Evolutionary conservation across 306 rosid species (phyloP), one percentile per base, ranked within the genome.

Genomic region (Potentilla sterilis): DNA sequence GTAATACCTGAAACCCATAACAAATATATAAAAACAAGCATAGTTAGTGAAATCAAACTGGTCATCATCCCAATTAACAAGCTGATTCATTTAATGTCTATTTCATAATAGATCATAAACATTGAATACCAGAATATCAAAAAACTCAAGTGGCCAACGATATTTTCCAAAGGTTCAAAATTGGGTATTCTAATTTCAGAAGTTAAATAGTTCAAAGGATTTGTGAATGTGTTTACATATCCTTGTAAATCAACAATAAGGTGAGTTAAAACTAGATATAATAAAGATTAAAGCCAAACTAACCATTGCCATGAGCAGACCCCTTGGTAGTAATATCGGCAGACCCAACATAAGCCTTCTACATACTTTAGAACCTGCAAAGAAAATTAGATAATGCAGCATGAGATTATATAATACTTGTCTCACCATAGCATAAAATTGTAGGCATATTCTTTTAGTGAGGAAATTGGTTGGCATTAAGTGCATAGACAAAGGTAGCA

Each of bases 281-380:
- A 68, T 70, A 52, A 74, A 65, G 46, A 71, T 41, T 59, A 51
- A 75, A 48, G 43, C 41, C 58, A 59, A 70, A 82, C 90, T 79
- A 77, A 95, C 99, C 99, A 95, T 77, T 76, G 92, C 99, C 99
- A 95, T 40, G 99, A 95, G 88, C 97, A 90, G 70, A 95, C 97
- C 61, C 99, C 99, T 83, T 92, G 96, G 84, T 89, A 92, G 84
- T 95, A 95, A 80, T 95, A 95, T 52, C 93, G 97, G 79, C 97
- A 89, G 52, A 95, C 97, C 99, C 99, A 95, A 76, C 97, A 92
- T 76, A 95, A 90, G 79, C 99, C 99, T 87, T 95, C 99, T 49
- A 92, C 96, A 78, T 87, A 95, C 76, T 89, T 95, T 84, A 86
- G 82, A 80, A 92, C 93, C 98, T 95, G 81, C 81, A 80, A 82